Base-by-base conservation (phyloP, 768 basidiomycete genomes). In the Fibroporia radiculosa region DNA sequence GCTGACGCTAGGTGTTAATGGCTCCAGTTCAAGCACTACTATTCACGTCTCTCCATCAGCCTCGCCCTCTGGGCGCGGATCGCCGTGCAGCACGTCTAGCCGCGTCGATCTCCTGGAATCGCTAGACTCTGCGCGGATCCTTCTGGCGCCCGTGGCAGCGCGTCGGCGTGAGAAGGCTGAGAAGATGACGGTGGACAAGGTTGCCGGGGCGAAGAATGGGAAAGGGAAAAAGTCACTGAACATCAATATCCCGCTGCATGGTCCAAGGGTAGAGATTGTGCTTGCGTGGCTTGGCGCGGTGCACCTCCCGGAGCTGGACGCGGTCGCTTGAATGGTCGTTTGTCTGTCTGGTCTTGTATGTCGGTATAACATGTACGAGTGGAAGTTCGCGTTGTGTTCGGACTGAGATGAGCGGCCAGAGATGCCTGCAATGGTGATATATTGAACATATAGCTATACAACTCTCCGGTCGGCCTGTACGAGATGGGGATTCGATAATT, bases 211-310 rank as follows among this genome's bases (percentile, higher is more conserved):
- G 40, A 64, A 57, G 46, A 50, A 41, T 2, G 56, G 51, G 18
- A 58, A 52, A 24, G 55, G 53, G 40, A 75, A 72, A 66, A 83
- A 78, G 61, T 66, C 75, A 28, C 53, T 77, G 50, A 73, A 79
- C 40, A 84, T 90, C 60, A 86, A 80, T 57, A 87, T 92, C 45
- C 85, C 87, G 8, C 65, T 92, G 50, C 86, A 90, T 62, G 89
- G 89, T 0, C 88, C 90, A 27, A 74, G 87, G 5, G 89, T 92
- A 36, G 89, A 92, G 63, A 72, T 92, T 45, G 71, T 90, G 44
- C 71, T 92, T 45, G 89, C 89, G 33, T 92, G 87, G 87, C 66
- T 92, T 44, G 88, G 73, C 20, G 87, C 85, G 14, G 83, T 89
- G 45, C 82, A 86, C 67, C 62, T 92, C 27, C 79, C 77, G 3